These are phyloP conservation scores for Tremella fuciformis DNA, from an alignment of 768 basidiomycete species.

Conservation along the genomic window DNA sequence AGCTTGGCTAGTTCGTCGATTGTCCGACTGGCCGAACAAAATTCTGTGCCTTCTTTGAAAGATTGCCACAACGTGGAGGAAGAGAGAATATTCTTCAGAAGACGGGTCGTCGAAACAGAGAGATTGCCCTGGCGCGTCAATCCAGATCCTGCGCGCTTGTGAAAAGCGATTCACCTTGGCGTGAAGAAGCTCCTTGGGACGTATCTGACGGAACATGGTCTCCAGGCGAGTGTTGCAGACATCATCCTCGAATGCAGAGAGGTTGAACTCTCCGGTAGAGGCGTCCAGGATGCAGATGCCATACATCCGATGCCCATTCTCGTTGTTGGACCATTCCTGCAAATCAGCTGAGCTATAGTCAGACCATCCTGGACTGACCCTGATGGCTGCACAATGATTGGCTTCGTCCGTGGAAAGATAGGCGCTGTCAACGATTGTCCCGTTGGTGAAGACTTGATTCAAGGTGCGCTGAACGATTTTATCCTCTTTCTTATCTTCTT, in stretches of 20 bases:
- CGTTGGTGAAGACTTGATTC: slow-evolving; percentile 93
- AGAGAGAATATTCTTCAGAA: slow-evolving; percentile 77
- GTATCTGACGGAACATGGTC: slow-evolving; percentile 83
- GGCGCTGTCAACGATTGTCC: slow-evolving; percentile 86
- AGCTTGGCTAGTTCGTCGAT: slow-evolving; percentile 32
- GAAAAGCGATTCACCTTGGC: slow-evolving; percentile 64
- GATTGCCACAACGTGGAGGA: slow-evolving; percentile 83
- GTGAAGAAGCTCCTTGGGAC: slow-evolving; percentile 86
- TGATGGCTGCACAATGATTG: slow-evolving; percentile 88
- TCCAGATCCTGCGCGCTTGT: neutral
- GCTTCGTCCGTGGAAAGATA: slow-evolving; percentile 89
- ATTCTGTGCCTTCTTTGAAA: slow-evolving; percentile 71
- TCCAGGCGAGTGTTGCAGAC: slow-evolving; percentile 87
- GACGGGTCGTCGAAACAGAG: slow-evolving; percentile 73
- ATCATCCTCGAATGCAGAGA: slow-evolving; percentile 88
- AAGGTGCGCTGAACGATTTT: slow-evolving; percentile 88
- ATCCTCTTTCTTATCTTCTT: slow-evolving; percentile 47
- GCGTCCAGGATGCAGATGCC: slow-evolving; percentile 91
- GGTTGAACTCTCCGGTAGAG: slow-evolving; percentile 88
- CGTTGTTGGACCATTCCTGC: slow-evolving; percentile 21
- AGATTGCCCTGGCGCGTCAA: slow-evolving; percentile 67
- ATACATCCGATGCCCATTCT: slow-evolving; percentile 57
- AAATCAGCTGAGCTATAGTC: neutral
- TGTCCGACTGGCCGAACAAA: slow-evolving; percentile 57
- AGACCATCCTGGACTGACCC: slow-evolving; percentile 50